Evolutionary conservation across 1,139 yeast genomes (phyloP), one percentile per base, ranked within the genome.

Genomic region (Pichia sp.): DNA sequence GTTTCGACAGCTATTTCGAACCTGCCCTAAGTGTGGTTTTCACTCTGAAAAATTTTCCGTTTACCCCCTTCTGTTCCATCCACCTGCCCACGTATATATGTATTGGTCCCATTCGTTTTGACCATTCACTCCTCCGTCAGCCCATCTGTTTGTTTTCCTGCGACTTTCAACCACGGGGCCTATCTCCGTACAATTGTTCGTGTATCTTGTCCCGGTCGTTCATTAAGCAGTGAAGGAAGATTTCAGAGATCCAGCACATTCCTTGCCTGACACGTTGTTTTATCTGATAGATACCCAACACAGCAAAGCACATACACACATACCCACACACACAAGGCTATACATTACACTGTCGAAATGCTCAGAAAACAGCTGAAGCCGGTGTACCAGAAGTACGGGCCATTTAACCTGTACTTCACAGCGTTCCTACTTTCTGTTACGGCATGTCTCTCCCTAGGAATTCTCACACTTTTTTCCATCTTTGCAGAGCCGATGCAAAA

Each of bases 361-460:
- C 8, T 29, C n/a, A 48, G 41, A 34, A 36, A 11, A 13, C 42
- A 34, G 10, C 15, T 51, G 3, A 41, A 51, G 30, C 30, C 40
- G 30, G 41, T 60, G 2, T 65, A 59, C 48, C 47, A 51, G 41
- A 50, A 46, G n/a, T 57, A 63, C 42, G 70, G 70, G 1, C 54
- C 66, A 1, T 63, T 59, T 44, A 50, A 52, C 3, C 53, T 65
- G 2, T 57, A 64, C 40, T n/a, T 62, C 5, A 11, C 56, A 7
- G 61, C 70, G 1, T 68, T 68, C 53, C 23, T 58, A 4, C 31
- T 67, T 2, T 63, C 70, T 11, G 57, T 66, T 7, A 13, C 58
- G 5, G 62, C 67, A n/a, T 67, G 68, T 49, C 43, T 65, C 3
- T 64, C 70, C 6, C 49, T 67, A 34, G 71, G 71, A 8, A 61